Conservation (phyloP, 306 rosid species). For the Quercus robur region DNA sequence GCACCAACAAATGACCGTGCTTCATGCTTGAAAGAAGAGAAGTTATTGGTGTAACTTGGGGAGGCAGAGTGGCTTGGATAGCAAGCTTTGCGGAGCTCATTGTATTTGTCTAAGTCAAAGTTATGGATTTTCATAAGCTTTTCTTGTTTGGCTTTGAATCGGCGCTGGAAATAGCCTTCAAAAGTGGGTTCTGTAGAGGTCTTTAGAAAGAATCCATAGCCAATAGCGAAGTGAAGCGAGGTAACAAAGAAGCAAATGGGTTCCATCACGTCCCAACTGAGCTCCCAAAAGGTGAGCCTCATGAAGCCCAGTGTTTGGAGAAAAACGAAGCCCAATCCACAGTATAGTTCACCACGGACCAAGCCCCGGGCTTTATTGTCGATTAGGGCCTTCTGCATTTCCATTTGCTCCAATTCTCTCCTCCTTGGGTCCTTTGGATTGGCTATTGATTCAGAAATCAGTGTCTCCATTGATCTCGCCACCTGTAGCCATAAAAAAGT, state of each 20-base stretch:
- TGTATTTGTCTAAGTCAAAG: constrained; percentile 49
- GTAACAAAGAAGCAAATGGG: constrained; percentile 85
- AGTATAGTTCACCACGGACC: constrained; percentile 52
- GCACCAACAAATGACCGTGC: not conserved
- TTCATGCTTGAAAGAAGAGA: not conserved
- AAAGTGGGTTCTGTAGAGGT: constrained; percentile 77
- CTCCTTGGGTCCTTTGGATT: constrained; percentile 57
- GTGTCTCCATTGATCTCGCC: constrained; percentile 51
- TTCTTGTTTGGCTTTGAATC: constrained; percentile 51
- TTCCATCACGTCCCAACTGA: constrained; percentile 97
- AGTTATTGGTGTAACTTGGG: not conserved
- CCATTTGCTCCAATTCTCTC: constrained; percentile 48
- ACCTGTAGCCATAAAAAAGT: constrained; percentile 32
- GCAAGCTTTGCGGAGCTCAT: constrained; percentile 45
- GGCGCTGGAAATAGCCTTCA: constrained; percentile 54
- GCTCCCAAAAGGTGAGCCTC: constrained; percentile 93
- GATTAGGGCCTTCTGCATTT: constrained; percentile 42
- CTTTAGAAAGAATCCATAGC: constrained; percentile 56
- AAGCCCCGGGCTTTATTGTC: constrained; percentile 55
- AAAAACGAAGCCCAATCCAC: constrained; percentile 56
- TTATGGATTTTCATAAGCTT: constrained; percentile 49
- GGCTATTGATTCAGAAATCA: constrained; percentile 46
- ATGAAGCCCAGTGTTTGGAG: constrained; percentile 62
- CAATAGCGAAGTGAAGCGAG: constrained; percentile 48
- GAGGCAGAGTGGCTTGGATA: constrained; percentile 17